Evolutionary conservation across 1,284 basidiomycete genomes (phyloP).

Genomic region (Moesziomyces antarcticus): DNA sequence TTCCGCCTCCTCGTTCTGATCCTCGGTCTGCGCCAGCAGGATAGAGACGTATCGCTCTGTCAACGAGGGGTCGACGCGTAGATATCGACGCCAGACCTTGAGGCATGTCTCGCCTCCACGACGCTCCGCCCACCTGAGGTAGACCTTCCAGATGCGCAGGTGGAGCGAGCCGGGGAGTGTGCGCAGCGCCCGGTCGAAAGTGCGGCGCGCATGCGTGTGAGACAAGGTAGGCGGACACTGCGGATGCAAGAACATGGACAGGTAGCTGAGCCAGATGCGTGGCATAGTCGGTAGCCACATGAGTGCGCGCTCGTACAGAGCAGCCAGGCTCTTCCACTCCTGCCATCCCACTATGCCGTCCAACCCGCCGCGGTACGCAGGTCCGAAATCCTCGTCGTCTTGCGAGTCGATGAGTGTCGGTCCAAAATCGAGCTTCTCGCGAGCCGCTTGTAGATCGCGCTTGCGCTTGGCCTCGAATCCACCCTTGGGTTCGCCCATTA

Average conservation of each 20-base stretch:
- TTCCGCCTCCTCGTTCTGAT: conserved; percentile 39
- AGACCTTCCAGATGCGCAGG: conserved; percentile 89
- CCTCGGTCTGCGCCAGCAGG: conserved; percentile 51
- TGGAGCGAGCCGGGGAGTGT: conserved; percentile 95
- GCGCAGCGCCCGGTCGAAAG: conserved; percentile 92
- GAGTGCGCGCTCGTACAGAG: conserved; percentile 88
- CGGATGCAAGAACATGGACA: conserved; percentile 89
- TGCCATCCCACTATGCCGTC: conserved; percentile 90
- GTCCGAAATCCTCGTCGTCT: conserved; percentile 76
- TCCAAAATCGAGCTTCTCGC: conserved; percentile 73
- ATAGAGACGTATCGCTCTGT: conserved; percentile 64
- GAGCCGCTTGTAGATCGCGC: conserved; percentile 69
- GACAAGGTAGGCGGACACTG: conserved; percentile 85
- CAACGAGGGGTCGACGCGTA: conserved; percentile 71
- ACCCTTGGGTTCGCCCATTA: conserved; percentile 78
- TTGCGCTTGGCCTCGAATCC: conserved; percentile 65
- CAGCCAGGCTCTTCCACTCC: conserved; percentile 91
- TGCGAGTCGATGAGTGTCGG: conserved; percentile 58
- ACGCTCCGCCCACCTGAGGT: conserved; percentile 91
- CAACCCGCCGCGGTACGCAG: conserved; percentile 80
- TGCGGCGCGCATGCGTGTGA: conserved; percentile 88
- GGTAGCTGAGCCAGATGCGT: conserved; percentile 91
- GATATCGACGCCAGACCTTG: conserved; percentile 88
- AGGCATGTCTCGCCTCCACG: conserved; percentile 86
- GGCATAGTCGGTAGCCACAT: conserved; percentile 96